phyloP scores from a whole-genome alignment of 805 yeast species.

The Candida vaughaniae region DNA sequence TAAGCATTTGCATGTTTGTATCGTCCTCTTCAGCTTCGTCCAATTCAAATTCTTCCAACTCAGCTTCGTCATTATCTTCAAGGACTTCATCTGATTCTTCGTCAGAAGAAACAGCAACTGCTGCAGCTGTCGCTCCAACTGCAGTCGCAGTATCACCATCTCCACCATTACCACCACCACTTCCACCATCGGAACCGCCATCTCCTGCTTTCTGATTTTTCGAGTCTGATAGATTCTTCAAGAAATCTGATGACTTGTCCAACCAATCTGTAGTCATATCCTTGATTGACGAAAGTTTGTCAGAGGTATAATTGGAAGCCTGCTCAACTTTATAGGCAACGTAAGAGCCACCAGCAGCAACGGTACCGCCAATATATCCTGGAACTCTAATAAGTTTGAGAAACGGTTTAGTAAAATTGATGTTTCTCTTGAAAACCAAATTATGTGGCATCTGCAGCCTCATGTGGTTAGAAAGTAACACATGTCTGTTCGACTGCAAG shows the following conservation, averaged over 20 bases:
- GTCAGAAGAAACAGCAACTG: slow-evolving; percentile 19
- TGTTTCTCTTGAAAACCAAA: slow-evolving; percentile 20
- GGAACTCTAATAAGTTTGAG: slow-evolving; percentile 63
- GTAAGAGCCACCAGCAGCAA: slow-evolving; percentile 94
- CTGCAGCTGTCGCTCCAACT: slow-evolving; percentile 56
- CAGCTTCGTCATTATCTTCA: slow-evolving; percentile 53
- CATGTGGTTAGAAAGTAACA: not conserved
- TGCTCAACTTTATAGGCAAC: slow-evolving; percentile 90
- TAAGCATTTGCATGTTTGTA: slow-evolving; percentile 79
- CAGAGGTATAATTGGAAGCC: slow-evolving; percentile 70
- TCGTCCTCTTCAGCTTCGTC: slow-evolving; percentile 48
- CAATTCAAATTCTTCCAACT: slow-evolving; percentile 45
- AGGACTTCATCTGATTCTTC: slow-evolving; percentile 34
- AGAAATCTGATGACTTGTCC: slow-evolving; percentile 47
- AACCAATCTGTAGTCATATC: slow-evolving; percentile 59
- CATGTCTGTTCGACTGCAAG: not conserved
- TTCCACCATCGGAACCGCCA: slow-evolving; percentile 17
- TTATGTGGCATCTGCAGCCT: slow-evolving; percentile 1
- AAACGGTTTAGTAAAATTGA: slow-evolving; percentile 47
- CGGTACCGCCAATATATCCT: slow-evolving; percentile 82
- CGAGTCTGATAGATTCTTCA: slow-evolving; percentile 26
- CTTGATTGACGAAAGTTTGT: slow-evolving; percentile 57
- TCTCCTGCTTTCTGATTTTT: slow-evolving; percentile 1
- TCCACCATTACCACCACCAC: slow-evolving; percentile 28
- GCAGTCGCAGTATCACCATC: slow-evolving; percentile 38